phyloP scores from a whole-genome alignment of 495 filamentous ascomycete genomes.

The Xylaria flabelliformis region DNA sequence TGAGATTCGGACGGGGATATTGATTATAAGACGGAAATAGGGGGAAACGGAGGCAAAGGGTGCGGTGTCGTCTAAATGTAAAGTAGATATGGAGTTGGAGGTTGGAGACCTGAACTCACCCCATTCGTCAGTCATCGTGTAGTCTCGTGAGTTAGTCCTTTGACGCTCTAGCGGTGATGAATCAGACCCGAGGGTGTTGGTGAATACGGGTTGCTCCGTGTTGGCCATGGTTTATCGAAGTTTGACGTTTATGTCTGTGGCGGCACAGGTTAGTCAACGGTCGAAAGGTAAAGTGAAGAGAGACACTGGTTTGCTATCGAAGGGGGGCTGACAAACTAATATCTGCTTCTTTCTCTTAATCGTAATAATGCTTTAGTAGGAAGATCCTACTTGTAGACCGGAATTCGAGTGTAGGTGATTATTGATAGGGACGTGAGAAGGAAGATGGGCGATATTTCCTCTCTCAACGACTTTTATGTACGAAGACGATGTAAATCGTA shows the following conservation, averaged over 20 bases:
- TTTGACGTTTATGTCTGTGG: conserved; percentile 1
- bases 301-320: neutral
- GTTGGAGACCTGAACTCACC: conserved; percentile 41
- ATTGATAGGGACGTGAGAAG: neutral
- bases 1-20: neutral
- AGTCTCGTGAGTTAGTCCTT: conserved; percentile 37
- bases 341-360: neutral
- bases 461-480: neutral
- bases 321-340: neutral
- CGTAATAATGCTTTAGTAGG: neutral
- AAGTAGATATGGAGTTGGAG: conserved; percentile 9
- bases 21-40: conserved; percentile 6
- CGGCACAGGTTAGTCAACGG: neutral
- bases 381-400: neutral
- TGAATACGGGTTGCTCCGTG: conserved; percentile 30
- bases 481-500: neutral
- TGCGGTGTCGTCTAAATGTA: neutral
- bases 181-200: conserved; percentile 30
- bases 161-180: conserved; percentile 26
- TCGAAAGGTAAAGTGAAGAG: neutral
- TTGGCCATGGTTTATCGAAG: conserved; percentile 30
- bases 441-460: neutral
- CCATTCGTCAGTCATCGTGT: conserved; percentile 49
- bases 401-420: neutral
- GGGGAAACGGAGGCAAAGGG: conserved; percentile 1